phyloP scores from a whole-genome alignment of 805 yeast genomes.

The Scheffersomyces ergatensis region DNA sequence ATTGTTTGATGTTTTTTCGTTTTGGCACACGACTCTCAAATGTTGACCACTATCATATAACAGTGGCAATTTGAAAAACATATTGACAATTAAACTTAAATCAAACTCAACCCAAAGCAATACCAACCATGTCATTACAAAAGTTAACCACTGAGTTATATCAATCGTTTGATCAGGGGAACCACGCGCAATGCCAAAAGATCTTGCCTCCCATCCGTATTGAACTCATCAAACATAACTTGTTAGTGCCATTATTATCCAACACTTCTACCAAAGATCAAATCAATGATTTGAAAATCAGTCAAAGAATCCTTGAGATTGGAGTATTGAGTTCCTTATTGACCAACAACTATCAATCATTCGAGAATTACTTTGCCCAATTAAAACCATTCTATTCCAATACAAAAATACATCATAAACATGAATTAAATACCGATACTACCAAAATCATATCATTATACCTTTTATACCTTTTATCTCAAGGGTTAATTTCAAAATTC shows the following conservation, averaged over 20 bases:
- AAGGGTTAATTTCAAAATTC: slow-evolving; percentile 82
- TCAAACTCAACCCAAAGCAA: no score
- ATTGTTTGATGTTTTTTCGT: background rate
- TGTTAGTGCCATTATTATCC: slow-evolving; percentile 61
- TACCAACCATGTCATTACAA: slow-evolving; percentile 53
- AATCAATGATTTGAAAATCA: slow-evolving; percentile 67
- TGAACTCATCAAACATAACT: slow-evolving; percentile 71
- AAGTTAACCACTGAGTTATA: slow-evolving; percentile 69
- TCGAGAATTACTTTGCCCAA: slow-evolving; percentile 70
- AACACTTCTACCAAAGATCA: slow-evolving; percentile 37
- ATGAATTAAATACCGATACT: slow-evolving; percentile 30
- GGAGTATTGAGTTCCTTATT: slow-evolving; percentile 82
- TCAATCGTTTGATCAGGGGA: slow-evolving; percentile 56
- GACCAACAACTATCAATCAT: slow-evolving; percentile 56
- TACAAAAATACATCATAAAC: slow-evolving; percentile 37
- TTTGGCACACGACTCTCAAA: slow-evolving; percentile 2
- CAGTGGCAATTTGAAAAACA: background rate
- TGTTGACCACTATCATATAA: no score
- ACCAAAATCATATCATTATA: slow-evolving; percentile 74
- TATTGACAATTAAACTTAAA: no score
- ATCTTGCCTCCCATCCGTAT: slow-evolving; percentile 72
- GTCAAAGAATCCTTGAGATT: slow-evolving; percentile 81
- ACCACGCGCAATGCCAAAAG: slow-evolving; percentile 59
- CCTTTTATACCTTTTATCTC: slow-evolving; percentile 71
- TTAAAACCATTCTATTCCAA: slow-evolving; percentile 73